These are phyloP conservation scores for Geosmithia morbida DNA, from an alignment of 2,329 filamentous ascomycete genomes.

Conservation along the genomic window DNA sequence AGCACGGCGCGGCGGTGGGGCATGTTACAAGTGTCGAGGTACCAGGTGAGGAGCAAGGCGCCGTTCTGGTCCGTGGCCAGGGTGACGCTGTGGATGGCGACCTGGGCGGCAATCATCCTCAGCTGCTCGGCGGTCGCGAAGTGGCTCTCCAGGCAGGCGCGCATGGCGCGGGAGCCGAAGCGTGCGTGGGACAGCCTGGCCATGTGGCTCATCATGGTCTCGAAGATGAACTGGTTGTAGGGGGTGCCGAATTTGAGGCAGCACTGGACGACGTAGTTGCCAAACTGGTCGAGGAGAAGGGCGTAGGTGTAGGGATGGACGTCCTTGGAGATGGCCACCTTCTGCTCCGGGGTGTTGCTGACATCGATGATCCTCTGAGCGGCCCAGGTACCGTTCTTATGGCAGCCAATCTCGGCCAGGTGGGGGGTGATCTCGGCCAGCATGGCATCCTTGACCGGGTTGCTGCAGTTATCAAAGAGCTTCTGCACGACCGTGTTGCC, in stretches of 20 bases:
- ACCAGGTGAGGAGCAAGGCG: constrained; percentile 88
- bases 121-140: constrained; percentile 92
- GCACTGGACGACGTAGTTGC: constrained; percentile 95
- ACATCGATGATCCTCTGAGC: constrained; percentile 99
- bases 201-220: constrained; percentile 86
- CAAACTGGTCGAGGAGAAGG: constrained; percentile 92
- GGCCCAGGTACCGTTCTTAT: constrained; percentile 99
- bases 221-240: constrained; percentile 94
- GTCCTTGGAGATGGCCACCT: constrained; percentile 70
- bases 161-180: constrained; percentile 91
- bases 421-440: constrained; percentile 76
- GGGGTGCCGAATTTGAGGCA: constrained; percentile 84
- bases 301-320: constrained; percentile 78
- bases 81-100: constrained; percentile 93
- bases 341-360: constrained; percentile 71
- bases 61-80: constrained; percentile 94
- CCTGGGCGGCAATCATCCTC: constrained; percentile 81
- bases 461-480: constrained; percentile 91
- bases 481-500: constrained; percentile 99
- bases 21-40: constrained; percentile 95
- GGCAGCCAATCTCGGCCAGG: constrained; percentile 88
- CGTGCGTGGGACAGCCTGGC: constrained; percentile 90
- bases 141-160: constrained; percentile 91
- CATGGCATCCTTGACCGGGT: constrained; percentile 84
- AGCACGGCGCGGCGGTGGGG: constrained; percentile 81